Conservation (phyloP, 2,329 filamentous ascomycete genomes). For the Claviceps sp. region DNA sequence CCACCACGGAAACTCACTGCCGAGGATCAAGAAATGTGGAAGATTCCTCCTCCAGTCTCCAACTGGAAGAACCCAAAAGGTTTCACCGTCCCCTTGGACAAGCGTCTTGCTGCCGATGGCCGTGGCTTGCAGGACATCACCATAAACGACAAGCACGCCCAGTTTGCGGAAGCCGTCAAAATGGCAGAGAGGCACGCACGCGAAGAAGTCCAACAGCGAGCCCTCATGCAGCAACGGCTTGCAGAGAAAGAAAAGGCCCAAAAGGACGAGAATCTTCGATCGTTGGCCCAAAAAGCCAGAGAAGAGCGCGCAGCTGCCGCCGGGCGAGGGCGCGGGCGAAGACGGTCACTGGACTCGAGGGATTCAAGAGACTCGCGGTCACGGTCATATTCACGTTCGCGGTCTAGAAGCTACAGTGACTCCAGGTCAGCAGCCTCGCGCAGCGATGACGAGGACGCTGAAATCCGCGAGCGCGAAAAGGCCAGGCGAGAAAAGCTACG, state of each 20-base stretch:
- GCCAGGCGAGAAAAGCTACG: constrained; percentile 63
- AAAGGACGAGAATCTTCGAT: constrained; percentile 84
- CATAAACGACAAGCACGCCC: constrained; percentile 97
- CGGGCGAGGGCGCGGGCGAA: constrained; percentile 26
- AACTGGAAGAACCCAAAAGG: constrained; percentile 99
- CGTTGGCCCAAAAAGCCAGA: constrained; percentile 79
- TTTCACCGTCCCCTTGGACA: constrained; percentile 91
- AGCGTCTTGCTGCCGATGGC: constrained; percentile 86
- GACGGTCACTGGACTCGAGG: constrained; percentile 22
- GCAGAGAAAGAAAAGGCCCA: constrained; percentile 93
- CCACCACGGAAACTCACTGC: constrained; percentile 90
- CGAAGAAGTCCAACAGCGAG: constrained; percentile 86
- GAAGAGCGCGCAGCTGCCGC: constrained; percentile 54
- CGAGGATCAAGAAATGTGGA: constrained; percentile 95
- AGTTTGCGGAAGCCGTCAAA: constrained; percentile 87
- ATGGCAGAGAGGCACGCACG: constrained; percentile 89
- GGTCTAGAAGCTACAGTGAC: constrained; percentile 36
- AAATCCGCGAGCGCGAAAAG: constrained; percentile 61
- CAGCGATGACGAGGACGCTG: constrained; percentile 59
- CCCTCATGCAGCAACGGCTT: constrained; percentile 87
- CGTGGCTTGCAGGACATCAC: constrained; percentile 82
- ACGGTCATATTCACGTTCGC: constrained; percentile 23
- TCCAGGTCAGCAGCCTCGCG: constrained; percentile 33
- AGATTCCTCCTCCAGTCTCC: constrained; percentile 71
- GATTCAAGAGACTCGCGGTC: constrained; percentile 27